Conservation (phyloP, 148 eudicot genomes). For the Rheum nobile region DNA sequence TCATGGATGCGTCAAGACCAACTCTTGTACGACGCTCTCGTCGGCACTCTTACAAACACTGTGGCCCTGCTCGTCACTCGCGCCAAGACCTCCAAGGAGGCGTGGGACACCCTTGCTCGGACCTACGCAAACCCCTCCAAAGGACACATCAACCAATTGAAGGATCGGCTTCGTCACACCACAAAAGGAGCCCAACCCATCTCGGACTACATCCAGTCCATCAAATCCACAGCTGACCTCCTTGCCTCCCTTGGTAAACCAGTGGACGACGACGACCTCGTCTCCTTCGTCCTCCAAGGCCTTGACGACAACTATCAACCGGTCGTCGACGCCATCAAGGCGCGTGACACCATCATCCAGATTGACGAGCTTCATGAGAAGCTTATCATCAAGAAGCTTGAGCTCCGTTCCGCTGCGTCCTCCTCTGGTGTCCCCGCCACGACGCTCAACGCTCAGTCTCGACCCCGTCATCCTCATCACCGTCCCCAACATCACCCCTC, state of each 20-base stretch:
- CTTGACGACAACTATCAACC: not conserved
- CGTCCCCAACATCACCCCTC: not conserved
- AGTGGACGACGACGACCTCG: not conserved
- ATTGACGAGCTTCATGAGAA: too few species aligned
- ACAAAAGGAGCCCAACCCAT: too few species aligned
- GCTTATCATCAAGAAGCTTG: not conserved
- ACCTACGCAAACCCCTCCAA: not conserved
- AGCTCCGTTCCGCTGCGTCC: not conserved
- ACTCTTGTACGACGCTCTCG: not conserved
- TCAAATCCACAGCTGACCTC: too few species aligned
- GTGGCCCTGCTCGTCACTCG: not conserved
- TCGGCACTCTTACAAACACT: not conserved
- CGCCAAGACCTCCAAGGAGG: too few species aligned
- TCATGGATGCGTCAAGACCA: not conserved
- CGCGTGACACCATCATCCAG: not conserved
- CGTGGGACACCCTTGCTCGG: too few species aligned
- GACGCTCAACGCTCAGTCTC: not conserved
- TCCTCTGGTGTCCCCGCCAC: not conserved
- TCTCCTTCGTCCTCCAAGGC: not conserved
- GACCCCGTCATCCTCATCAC: not conserved
- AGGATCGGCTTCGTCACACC: not conserved
- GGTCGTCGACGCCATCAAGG: not conserved
- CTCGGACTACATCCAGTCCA: too few species aligned
- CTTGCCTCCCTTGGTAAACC: too few species aligned
- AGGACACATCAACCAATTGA: not conserved